phyloP scores from a whole-genome alignment of 495 filamentous ascomycete species.

The Penicillium riverlandense region DNA sequence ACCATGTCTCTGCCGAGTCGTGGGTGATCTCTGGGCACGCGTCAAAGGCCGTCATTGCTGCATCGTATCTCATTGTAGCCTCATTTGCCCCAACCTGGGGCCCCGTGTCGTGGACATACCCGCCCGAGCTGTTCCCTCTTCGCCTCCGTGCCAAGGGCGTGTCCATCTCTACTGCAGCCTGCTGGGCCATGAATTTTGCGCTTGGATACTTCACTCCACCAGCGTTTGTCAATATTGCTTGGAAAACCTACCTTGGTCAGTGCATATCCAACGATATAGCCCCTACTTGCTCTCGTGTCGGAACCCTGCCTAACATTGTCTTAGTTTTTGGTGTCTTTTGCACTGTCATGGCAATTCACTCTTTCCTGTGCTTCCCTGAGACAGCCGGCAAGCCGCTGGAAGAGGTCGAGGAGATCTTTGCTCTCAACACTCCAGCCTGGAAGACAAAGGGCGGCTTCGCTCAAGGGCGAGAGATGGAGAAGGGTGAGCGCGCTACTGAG shows the following conservation, averaged over 20 bases:
- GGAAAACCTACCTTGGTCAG: constrained; percentile 55
- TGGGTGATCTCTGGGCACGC: constrained; percentile 27
- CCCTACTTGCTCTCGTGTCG: too few species aligned
- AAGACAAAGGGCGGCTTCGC: constrained; percentile 36
- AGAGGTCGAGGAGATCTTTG: constrained; percentile 65
- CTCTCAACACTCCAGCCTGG: constrained; percentile 63
- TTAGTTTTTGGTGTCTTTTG: constrained; percentile 66
- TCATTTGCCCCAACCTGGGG: constrained; percentile 53
- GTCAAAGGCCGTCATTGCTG: constrained; percentile 53
- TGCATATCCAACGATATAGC: too few species aligned
- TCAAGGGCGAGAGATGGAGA: too few species aligned
- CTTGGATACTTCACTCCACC: constrained; percentile 70
- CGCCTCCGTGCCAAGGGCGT: constrained; percentile 57
- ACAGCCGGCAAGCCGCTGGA: constrained; percentile 73
- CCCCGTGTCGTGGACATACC: constrained; percentile 59
- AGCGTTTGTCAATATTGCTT: constrained; percentile 62
- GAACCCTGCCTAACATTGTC: too few species aligned
- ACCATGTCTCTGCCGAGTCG: constrained; percentile 24
- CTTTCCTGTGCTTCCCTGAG: constrained; percentile 77
- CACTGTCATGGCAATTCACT: constrained; percentile 58
- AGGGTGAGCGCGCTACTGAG: too few species aligned
- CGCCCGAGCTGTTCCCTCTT: constrained; percentile 60
- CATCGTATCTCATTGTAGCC: constrained; percentile 60
- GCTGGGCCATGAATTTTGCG: constrained; percentile 76
- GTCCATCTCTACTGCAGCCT: constrained; percentile 59